Conservation (phyloP, 2,329 filamentous ascomycete species). For the Microsporum ferrugineum region DNA sequence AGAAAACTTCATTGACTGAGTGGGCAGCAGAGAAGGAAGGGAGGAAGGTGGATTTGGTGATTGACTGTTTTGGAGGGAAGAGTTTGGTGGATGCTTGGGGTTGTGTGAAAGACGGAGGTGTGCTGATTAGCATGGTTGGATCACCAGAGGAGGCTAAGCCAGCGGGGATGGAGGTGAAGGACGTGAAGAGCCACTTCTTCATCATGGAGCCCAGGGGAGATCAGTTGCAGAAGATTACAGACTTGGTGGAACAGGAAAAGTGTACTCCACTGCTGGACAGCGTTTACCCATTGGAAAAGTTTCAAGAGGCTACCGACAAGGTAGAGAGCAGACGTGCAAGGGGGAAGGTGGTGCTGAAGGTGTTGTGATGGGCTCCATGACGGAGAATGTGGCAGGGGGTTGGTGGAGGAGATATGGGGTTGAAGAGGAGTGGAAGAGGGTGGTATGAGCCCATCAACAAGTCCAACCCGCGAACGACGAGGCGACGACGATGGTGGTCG, state of each 20-base stretch:
- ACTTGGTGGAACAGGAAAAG: slow-evolving; percentile 29
- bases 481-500: neutral
- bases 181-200: slow-evolving; percentile 31
- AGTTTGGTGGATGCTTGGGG: slow-evolving; percentile 36
- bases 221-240: slow-evolving; percentile 30
- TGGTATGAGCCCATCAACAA: neutral
- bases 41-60: slow-evolving; percentile 33
- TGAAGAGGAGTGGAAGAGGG: neutral
- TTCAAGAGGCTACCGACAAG: slow-evolving; percentile 30
- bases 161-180: slow-evolving; percentile 15
- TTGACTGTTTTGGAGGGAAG: slow-evolving; percentile 36
- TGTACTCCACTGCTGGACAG: slow-evolving; percentile 32
- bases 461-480: neutral
- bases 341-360: slow-evolving; percentile 33
- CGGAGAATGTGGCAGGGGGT: neutral
- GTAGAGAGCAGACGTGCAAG: slow-evolving; percentile 31
- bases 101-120: slow-evolving; percentile 27
- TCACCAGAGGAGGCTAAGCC: slow-evolving; percentile 26
- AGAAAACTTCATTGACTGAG: slow-evolving; percentile 10
- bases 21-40: slow-evolving; percentile 24
- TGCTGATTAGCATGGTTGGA: slow-evolving; percentile 32
- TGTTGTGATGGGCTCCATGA: neutral
- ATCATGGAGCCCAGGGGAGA: slow-evolving; percentile 29
- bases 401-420: neutral
- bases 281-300: slow-evolving; percentile 33